phyloP scores from a whole-genome alignment of 176 grass and related monocot genomes.

The Triticum turgidum region DNA sequence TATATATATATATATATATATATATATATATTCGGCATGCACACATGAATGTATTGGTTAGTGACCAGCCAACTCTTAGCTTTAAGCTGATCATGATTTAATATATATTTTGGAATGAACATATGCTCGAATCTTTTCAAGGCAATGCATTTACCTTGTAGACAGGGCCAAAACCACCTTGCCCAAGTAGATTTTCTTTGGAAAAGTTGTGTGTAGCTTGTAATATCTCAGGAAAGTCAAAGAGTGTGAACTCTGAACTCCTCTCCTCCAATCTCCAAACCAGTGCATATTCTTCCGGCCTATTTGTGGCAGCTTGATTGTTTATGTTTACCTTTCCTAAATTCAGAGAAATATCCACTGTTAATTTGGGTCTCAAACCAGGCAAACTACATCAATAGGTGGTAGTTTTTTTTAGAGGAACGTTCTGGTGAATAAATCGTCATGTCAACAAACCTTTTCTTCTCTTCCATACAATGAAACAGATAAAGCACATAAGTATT shows the following conservation, averaged over 20 bases:
- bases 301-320: not conserved
- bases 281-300: not conserved
- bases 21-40: not conserved
- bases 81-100: not conserved
- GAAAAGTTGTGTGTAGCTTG: conserved; percentile 38
- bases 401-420: not conserved
- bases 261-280: conserved; percentile 1
- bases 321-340: not conserved
- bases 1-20: not conserved
- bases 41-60: not conserved
- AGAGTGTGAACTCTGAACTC: conserved; percentile 25
- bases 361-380: not conserved
- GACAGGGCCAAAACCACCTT: conserved; percentile 19
- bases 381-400: not conserved
- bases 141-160: not conserved
- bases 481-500: not conserved
- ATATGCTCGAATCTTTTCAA: not conserved
- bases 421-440: not conserved
- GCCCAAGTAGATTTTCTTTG: conserved; percentile 41
- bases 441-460: conserved; percentile 12
- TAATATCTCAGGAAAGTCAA: conserved; percentile 3
- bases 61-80: not conserved
- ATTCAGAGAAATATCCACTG: not conserved
- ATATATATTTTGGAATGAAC: not conserved
- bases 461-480: not conserved